A percentile compares a stretch with the other conserved stretches of the same genome.
These are phyloP conservation scores for Plantago major DNA, from an alignment of 257 asterid genomes.

Conservation along the genomic window DNA sequence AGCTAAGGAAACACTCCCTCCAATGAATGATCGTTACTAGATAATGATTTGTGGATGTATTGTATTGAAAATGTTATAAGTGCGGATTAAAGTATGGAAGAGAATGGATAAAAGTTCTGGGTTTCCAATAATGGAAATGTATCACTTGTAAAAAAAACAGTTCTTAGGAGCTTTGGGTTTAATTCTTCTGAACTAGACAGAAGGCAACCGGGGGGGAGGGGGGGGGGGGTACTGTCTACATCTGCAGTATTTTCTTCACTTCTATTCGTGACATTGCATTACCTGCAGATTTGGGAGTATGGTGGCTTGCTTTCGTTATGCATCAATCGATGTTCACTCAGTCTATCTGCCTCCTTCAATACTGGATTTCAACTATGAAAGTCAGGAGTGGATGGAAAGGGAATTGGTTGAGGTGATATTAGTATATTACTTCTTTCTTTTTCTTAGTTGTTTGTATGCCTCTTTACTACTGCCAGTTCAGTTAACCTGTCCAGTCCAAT, in stretches of 20 bases:
- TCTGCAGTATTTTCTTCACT: too few species aligned
- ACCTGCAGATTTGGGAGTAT: slow-evolving; percentile 75
- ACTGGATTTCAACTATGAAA: slow-evolving; percentile 74
- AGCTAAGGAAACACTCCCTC: slow-evolving; percentile 2
- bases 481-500: slow-evolving; percentile 27
- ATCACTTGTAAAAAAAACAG: too few species aligned
- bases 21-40: too few species aligned
- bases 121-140: too few species aligned
- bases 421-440: not conserved
- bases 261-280: slow-evolving; percentile 22
- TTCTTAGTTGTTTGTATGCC: not conserved
- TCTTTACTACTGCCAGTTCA: not conserved
- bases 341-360: slow-evolving; percentile 86
- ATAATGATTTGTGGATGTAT: too few species aligned
- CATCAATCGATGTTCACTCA: slow-evolving; percentile 94
- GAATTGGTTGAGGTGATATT: slow-evolving; percentile 68
- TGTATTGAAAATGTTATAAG: too few species aligned
- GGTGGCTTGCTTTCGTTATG: slow-evolving; percentile 99
- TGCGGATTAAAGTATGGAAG: too few species aligned
- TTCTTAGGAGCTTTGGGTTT: too few species aligned
- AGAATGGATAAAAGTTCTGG: too few species aligned
- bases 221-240: too few species aligned
- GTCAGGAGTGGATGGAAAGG: slow-evolving; percentile 79
- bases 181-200: too few species aligned
- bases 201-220: too few species aligned